These are phyloP conservation scores for Penicillium egyptiacum DNA, from an alignment of 495 filamentous ascomycete genomes.

Conservation along the genomic window DNA sequence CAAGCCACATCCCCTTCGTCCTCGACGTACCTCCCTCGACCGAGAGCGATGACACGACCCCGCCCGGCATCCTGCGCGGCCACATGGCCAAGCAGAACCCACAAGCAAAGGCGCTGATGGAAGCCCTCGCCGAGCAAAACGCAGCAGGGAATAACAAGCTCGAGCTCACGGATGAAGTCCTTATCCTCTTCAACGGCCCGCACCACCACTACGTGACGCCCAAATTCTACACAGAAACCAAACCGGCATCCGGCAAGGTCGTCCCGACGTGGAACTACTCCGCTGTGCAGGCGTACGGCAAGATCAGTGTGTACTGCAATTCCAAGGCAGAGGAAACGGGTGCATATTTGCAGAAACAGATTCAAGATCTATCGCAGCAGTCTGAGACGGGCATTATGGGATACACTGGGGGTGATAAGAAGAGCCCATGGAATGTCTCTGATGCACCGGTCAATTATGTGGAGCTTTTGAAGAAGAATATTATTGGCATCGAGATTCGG, in stretches of 20 bases:
- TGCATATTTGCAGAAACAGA: slow-evolving; percentile 40
- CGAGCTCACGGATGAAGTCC: slow-evolving; percentile 19
- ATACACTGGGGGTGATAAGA: slow-evolving; percentile 34
- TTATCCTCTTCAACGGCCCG: slow-evolving; percentile 52
- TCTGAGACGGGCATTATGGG: slow-evolving; percentile 50
- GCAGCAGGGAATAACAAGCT: slow-evolving; percentile 23
- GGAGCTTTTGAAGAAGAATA: slow-evolving; percentile 50
- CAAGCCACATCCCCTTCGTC: slow-evolving; percentile 57
- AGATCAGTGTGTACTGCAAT: slow-evolving; percentile 45
- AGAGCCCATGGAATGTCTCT: slow-evolving; percentile 44
- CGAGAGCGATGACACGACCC: slow-evolving; percentile 21
- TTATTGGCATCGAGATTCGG: slow-evolving; percentile 52
- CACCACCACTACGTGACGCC: slow-evolving; percentile 56
- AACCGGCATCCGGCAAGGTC: slow-evolving; percentile 54
- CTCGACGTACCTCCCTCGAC: slow-evolving; percentile 39
- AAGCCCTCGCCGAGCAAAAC: slow-evolving; percentile 24
- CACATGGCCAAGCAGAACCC: slow-evolving; percentile 58
- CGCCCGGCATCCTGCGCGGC: slow-evolving; percentile 43
- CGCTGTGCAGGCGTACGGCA: slow-evolving; percentile 53
- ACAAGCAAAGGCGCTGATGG: slow-evolving; percentile 53
- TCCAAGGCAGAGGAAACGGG: slow-evolving; percentile 32
- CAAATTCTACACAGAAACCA: slow-evolving; percentile 57
- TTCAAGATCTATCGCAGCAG: slow-evolving; percentile 42
- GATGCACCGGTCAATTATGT: slow-evolving; percentile 52
- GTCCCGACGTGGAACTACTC: slow-evolving; percentile 61